Evolutionary conservation across 805 yeast genomes (phyloP), one percentile per base, ranked within the genome.

Genomic region (Kodamaea kakaduensis): DNA sequence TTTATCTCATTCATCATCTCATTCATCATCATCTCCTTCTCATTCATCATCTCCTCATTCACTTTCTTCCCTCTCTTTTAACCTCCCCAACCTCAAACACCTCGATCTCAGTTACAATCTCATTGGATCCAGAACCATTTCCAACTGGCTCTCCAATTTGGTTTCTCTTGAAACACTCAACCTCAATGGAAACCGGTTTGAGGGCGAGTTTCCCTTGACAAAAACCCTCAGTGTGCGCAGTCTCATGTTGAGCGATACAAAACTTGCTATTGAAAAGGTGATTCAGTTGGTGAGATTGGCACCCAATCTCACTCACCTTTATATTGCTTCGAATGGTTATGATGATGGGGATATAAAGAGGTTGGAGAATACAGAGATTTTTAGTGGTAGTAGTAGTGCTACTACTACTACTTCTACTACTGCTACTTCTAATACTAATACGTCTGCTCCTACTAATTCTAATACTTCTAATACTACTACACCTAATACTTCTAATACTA

Each of bases 51-150:
- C 25, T 10, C n/a, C 25, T 23, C 6, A 8, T 10, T 6, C 15
- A 25, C 12, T 9, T 5, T n/a, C 16, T 17, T 25, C 27, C 29
- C 19, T 7, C 19, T 26, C 4, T 9, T 26, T 14, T 9, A 54
- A 46, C n/a, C 19, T 26, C 4, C 29, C 29, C 18, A 26, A 26
- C 16, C 29, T 39, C n/a, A 18, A 36, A 24, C 34, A 47, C 40
- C 59, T 87, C 25, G 85, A 83, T 54, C 44, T 87, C 32, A 70
- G 86, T 9, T 73, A 59, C 50, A 82, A 85, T 51, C 54, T 83
- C 31, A 54, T 85, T 25, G 49, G 51, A 14, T 12, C 27, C 6
- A 27, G n/a, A 15, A 8, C 31, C 1, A 49, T 82, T 0, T 42
- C 48, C 1, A 53, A 81, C 9, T 26, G 29, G 29, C 40, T 71